These are phyloP conservation scores for Pyrus pyrifolia DNA, from an alignment of 306 rosid genomes.

Conservation along the genomic window DNA sequence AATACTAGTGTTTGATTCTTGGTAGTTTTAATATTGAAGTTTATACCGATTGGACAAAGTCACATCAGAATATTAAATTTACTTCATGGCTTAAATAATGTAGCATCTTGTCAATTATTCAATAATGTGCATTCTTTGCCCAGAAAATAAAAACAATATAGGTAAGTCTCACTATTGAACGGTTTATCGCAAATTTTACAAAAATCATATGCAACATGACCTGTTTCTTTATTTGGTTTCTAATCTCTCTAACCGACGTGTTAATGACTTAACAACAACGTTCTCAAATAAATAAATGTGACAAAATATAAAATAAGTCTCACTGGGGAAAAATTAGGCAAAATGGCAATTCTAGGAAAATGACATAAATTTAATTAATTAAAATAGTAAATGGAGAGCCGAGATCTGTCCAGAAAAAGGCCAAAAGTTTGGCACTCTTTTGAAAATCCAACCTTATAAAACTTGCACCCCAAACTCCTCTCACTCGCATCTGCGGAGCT, in stretches of 20 bases:
- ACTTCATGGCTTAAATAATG: too few species aligned
- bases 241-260: background rate
- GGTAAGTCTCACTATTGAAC: fast-evolving
- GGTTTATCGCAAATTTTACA: background rate
- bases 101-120: too few species aligned
- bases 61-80: too few species aligned
- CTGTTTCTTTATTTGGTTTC: background rate
- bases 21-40: background rate
- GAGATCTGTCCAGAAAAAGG: background rate
- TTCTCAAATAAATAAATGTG: background rate
- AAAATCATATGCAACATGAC: background rate
- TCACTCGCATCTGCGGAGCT: conserved; percentile 12
- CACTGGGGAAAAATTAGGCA: background rate
- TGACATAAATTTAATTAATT: background rate
- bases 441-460: conserved; percentile 18
- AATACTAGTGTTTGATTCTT: background rate
- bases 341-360: background rate
- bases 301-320: too few species aligned
- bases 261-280: background rate
- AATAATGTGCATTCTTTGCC: fast-evolving
- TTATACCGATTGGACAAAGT: background rate
- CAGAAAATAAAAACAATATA: fast-evolving
- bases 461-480: background rate
- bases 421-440: conserved; percentile 6
- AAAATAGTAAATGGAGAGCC: background rate